These are phyloP conservation scores for Ascochyta rabiei DNA, from an alignment of 2,329 filamentous ascomycete genomes.

Conservation along the genomic window DNA sequence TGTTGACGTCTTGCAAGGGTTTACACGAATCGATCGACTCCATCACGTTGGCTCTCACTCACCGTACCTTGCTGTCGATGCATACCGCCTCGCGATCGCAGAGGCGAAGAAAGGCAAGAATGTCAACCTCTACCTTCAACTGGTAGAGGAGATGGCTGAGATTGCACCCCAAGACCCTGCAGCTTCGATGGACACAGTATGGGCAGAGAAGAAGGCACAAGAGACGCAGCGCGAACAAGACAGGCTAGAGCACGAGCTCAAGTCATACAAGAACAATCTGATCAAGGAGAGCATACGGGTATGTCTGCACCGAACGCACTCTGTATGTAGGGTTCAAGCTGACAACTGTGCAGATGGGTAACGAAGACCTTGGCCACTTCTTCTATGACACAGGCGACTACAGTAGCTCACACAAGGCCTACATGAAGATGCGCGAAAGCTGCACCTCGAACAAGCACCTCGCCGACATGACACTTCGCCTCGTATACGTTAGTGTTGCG, in stretches of 20 bases:
- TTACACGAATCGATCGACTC: constrained; percentile 81
- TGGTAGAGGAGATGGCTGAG: constrained; percentile 68
- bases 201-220: constrained; percentile 73
- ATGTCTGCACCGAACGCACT: constrained; percentile 28
- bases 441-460: constrained; percentile 85
- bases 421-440: constrained; percentile 86
- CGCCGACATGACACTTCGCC: constrained; percentile 77
- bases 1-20: constrained; percentile 59
- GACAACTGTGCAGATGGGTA: constrained; percentile 73
- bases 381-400: constrained; percentile 80
- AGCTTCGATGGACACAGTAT: constrained; percentile 70
- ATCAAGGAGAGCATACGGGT: constrained; percentile 97
- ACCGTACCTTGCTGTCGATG: constrained; percentile 76
- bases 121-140: constrained; percentile 71
- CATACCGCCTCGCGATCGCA: constrained; percentile 75
- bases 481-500: constrained; percentile 77
- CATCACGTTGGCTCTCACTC: constrained; percentile 81
- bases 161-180: constrained; percentile 72
- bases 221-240: constrained; percentile 72
- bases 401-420: constrained; percentile 74
- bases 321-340: background rate
- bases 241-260: constrained; percentile 82
- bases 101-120: constrained; percentile 81
- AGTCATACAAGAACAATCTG: constrained; percentile 93
- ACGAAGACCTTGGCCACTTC: constrained; percentile 88